Evolutionary conservation across 176 grass and related monocot genomes (phyloP), one percentile per base, ranked within the genome.

Genomic region (Thalia dealbata): DNA sequence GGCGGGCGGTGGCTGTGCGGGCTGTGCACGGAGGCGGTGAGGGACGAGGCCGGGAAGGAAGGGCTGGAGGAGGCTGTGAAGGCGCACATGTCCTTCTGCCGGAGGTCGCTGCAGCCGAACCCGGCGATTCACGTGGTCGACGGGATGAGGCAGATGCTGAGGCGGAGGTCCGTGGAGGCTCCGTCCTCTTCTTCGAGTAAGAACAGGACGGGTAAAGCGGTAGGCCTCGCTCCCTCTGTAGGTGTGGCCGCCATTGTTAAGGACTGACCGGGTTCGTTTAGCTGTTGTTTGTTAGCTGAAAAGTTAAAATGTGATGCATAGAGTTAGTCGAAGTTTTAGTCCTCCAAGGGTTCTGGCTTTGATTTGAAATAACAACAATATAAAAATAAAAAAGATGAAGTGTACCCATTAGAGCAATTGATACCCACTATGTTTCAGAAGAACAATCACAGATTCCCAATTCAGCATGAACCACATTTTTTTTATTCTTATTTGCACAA

Each of bases 11-110:
- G 95, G 95, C 69, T 99, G 5, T 99, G 95, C 13, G 95, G 95
- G 70, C 78, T 99, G 41, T 99, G 95, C 79, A 86, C 90, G 10
- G 95, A 99, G 74, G 95, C 90, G 0, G 90, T 93, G 67, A 87
- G 83, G 50, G 87, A 99, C 7, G 95, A 99, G 67, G 84, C 81
- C 10, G 43, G 54, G 81, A 91, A 22, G 74, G 90, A 64, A 12
- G 95, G 79, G 2, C 73, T 93, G 52, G 90, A 88, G 66, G 90
- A 86, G 63, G 95, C 95, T 15, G 75, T 99, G 74, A 77, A 73
- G 72, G 83, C 87, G 21, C 95, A 99, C 71, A 90, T 90, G 89
- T 85, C 93, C 0, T 96, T 96, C 84, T 92, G 93, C 72, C 79
- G 73, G 52, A 96, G 74, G 14, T 16, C 26, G 81, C 82, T 76